These are phyloP conservation scores for Lindgomyces ingoldianus DNA, from an alignment of 495 filamentous ascomycete genomes.

Conservation along the genomic window DNA sequence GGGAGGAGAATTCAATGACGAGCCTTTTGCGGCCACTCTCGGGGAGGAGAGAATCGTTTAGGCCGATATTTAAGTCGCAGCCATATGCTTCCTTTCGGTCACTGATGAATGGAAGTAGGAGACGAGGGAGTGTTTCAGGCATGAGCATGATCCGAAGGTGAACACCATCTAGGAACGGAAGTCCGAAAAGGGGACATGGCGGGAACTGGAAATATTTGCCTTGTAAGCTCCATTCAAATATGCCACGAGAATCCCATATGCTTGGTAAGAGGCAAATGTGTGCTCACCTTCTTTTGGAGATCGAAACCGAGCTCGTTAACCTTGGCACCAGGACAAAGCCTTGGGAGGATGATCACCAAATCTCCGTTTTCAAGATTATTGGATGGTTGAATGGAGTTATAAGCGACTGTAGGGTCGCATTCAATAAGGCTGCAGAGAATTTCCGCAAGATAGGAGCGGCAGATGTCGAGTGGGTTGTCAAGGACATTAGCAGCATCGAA, in stretches of 20 bases:
- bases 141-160: conserved; percentile 21
- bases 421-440: conserved; percentile 11
- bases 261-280: not conserved
- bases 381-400: conserved; percentile 19
- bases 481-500: conserved; percentile 4
- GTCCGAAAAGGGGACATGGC: conserved; percentile 17
- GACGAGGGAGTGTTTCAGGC: conserved; percentile 10
- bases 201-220: conserved; percentile 18
- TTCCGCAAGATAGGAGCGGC: conserved; percentile 24
- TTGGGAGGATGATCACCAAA: conserved; percentile 19
- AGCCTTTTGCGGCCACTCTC: conserved; percentile 71
- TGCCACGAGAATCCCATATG: too few species aligned
- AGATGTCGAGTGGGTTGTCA: conserved; percentile 24
- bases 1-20: conserved; percentile 56
- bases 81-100: conserved; percentile 61
- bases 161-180: conserved; percentile 22
- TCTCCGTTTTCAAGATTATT: conserved; percentile 20
- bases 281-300: conserved; percentile 22
- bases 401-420: conserved; percentile 3
- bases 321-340: conserved; percentile 18
- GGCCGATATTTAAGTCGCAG: conserved; percentile 62
- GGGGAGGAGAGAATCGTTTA: conserved; percentile 67
- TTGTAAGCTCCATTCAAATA: not conserved
- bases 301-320: conserved; percentile 11
- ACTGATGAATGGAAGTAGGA: conserved; percentile 25